A percentile compares a stretch with the other conserved stretches of the same genome.
phyloP scores from a whole-genome alignment of 495 filamentous ascomycete species.

The Chaetomidium leptoderma region DNA sequence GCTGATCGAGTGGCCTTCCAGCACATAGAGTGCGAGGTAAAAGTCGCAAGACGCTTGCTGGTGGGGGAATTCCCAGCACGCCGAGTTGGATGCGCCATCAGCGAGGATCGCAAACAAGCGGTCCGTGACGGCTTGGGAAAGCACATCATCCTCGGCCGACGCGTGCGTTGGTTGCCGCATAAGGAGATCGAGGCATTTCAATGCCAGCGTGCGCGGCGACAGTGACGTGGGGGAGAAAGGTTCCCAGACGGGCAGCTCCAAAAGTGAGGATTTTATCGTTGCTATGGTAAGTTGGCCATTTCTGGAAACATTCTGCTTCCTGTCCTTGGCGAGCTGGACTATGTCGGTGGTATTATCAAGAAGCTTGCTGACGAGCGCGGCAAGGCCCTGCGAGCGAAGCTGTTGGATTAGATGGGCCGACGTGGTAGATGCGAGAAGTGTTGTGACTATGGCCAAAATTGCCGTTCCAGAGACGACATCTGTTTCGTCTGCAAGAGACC shows the following conservation, averaged over 20 bases:
- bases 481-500: constrained; percentile 47
- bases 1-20: constrained; percentile 43
- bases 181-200: constrained; percentile 62
- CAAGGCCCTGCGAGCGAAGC: constrained; percentile 46
- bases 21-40: constrained; percentile 37
- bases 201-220: constrained; percentile 58
- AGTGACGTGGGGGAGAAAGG: constrained; percentile 47
- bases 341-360: constrained; percentile 54
- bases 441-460: constrained; percentile 52
- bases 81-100: constrained; percentile 29
- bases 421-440: constrained; percentile 51
- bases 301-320: constrained; percentile 66
- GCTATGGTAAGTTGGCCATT: constrained; percentile 51
- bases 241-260: constrained; percentile 54
- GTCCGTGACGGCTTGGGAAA: constrained; percentile 48
- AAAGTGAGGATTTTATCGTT: constrained; percentile 47
- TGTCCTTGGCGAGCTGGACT: constrained; percentile 51
- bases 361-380: constrained; percentile 49
- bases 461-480: constrained; percentile 57
- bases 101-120: constrained; percentile 50
- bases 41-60: constrained; percentile 37
- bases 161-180: constrained; percentile 50
- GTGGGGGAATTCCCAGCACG: constrained; percentile 34
- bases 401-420: constrained; percentile 48
- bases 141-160: constrained; percentile 46